Percentiles rank a stretch among this genome's conserved stretches.
Conservation (phyloP, 768 basidiomycete species). For the Pisolithus microcarpus region DNA sequence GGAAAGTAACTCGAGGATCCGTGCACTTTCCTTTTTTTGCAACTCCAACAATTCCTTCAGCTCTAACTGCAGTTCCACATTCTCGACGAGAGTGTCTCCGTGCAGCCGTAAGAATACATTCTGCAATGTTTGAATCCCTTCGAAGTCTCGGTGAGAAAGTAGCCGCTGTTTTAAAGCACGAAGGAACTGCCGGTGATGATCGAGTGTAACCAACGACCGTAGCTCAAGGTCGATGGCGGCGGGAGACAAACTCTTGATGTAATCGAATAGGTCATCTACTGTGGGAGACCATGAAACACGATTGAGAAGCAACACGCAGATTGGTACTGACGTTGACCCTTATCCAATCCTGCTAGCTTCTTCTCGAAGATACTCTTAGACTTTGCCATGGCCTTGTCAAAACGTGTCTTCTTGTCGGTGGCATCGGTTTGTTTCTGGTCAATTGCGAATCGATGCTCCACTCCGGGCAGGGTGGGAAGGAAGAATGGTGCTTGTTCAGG, state of each 20-base stretch:
- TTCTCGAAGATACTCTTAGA: slow-evolving; percentile 66
- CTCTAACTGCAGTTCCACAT: slow-evolving; percentile 52
- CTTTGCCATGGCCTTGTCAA: slow-evolving; percentile 45
- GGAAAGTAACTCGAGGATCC: slow-evolving; percentile 68
- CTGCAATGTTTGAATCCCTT: slow-evolving; percentile 86
- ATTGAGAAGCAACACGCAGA: background rate
- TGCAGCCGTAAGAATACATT: slow-evolving; percentile 81
- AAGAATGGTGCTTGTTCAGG: slow-evolving; percentile 97
- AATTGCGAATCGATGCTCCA: slow-evolving; percentile 75
- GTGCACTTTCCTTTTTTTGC: slow-evolving; percentile 71
- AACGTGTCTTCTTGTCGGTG: slow-evolving; percentile 38
- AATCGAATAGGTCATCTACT: slow-evolving; percentile 81
- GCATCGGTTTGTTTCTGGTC: slow-evolving; percentile 32
- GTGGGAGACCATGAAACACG: slow-evolving; percentile 5
- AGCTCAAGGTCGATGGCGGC: slow-evolving; percentile 89
- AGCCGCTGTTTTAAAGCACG: slow-evolving; percentile 68
- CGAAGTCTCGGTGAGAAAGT: slow-evolving; percentile 80
- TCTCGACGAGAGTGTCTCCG: slow-evolving; percentile 69
- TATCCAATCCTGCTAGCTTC: slow-evolving; percentile 51
- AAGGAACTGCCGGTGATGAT: slow-evolving; percentile 62
- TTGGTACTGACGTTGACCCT: slow-evolving; percentile 60
- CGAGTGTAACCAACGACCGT: slow-evolving; percentile 63
- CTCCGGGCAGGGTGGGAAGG: slow-evolving; percentile 84
- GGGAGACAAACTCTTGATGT: slow-evolving; percentile 80
- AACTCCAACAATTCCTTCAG: slow-evolving; percentile 54